Evolutionary conservation across 129 eudicot species (phyloP).

Genomic region (Escallonia rubra): DNA sequence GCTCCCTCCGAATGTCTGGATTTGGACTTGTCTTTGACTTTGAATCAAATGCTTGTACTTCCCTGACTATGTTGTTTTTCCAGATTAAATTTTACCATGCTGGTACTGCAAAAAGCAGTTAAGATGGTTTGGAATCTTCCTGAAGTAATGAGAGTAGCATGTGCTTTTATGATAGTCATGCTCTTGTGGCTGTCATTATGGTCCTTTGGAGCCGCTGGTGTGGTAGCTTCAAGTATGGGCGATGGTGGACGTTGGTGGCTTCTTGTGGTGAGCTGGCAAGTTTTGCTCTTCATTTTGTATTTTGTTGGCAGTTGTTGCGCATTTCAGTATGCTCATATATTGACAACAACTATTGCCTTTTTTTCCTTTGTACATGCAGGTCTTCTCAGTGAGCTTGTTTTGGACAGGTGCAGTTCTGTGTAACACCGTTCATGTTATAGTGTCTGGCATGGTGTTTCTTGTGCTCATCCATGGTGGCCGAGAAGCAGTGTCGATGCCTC

Average conservation of each 20-base stretch:
- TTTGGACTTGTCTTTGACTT: not conserved
- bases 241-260: conserved; percentile 96
- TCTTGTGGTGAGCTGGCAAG: conserved; percentile 99
- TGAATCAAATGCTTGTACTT: conserved; percentile 5
- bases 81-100: conserved; percentile 88
- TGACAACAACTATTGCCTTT: not conserved
- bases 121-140: conserved; percentile 88
- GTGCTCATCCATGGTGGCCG: conserved; percentile 90
- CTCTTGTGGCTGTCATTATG: conserved; percentile 79
- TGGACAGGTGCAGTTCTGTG: conserved; percentile 99
- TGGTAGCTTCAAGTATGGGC: conserved; percentile 80
- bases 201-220: conserved; percentile 96
- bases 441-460: conserved; percentile 96
- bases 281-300: conserved; percentile 32
- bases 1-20: not conserved
- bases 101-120: conserved; percentile 88
- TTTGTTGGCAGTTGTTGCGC: not conserved
- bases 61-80: conserved; percentile 1
- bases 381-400: conserved; percentile 82
- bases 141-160: conserved; percentile 68
- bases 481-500: conserved; percentile 79
- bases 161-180: conserved; percentile 82
- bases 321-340: not conserved
- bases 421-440: conserved; percentile 87
- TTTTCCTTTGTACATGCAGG: conserved; percentile 42